phyloP scores from a whole-genome alignment of 2,329 filamentous ascomycete species.

The Fusarium fujikuroi region DNA sequence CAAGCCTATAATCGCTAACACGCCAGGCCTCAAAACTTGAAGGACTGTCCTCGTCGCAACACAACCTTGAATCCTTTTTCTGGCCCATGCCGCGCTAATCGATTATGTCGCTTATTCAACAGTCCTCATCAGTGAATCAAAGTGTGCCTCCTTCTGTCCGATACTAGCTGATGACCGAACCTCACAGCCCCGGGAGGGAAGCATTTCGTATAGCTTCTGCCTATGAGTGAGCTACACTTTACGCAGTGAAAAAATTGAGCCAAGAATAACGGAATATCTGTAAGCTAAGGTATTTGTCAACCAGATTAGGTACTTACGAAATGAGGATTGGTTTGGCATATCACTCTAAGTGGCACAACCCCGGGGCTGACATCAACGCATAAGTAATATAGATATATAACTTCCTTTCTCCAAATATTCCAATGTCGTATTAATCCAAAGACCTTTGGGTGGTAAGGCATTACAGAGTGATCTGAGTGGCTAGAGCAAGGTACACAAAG shows the following conservation, averaged over 20 bases:
- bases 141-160: not conserved
- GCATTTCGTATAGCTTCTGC: not conserved
- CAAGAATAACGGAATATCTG: too few species aligned
- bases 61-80: not conserved
- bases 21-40: not conserved
- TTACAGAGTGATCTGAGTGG: not conserved
- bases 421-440: not conserved
- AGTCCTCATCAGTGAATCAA: not conserved
- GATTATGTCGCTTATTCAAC: not conserved
- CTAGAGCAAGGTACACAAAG: not conserved
- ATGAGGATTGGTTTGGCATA: not conserved
- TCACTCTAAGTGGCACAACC: not conserved
- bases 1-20: not conserved
- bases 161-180: not conserved
- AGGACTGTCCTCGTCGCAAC: not conserved
- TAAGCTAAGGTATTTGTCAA: not conserved
- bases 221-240: not conserved
- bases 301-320: not conserved
- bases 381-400: not conserved
- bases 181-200: not conserved
- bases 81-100: not conserved
- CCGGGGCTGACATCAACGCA: not conserved
- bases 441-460: not conserved
- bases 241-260: not conserved
- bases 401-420: not conserved